Evolutionary conservation across 257 asterid species (phyloP), one percentile per base, ranked within the genome.

Genomic region (Lycium ferocissimum): DNA sequence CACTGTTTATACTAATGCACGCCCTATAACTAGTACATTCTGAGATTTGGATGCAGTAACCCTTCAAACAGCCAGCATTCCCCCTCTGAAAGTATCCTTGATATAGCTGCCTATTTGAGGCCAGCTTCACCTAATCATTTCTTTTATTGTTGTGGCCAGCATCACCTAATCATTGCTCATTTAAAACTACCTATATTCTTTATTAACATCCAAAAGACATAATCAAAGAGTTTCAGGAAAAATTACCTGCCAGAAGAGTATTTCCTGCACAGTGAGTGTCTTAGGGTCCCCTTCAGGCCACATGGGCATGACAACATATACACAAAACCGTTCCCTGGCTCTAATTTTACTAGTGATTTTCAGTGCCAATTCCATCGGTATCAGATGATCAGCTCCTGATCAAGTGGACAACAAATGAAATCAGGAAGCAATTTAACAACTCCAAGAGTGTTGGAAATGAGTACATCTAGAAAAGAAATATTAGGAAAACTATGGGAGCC

Each of bases 281-380:
- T 85, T 91, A 37, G 98, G 98, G 85, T 91, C 94, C 86, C 98
- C 98, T 89, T 95, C 98, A 22, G 98, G 98, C 98, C 98, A 95
- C 98, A 95, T 91, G 76, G 98, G 98, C 85, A 95, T 2, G 53
- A 95, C 90, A 83, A 95, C 85, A 86, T 94, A 95, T 49, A 94
- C 96, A 9, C 96, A 88, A 91, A 95, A 95, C 85, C 95, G 91
- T 87, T 95, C 97, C 45, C 90, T 88, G 38, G 94, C 94, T 91
- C 93, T 90, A 79, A 95, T 95, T 89, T 95, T 95, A 86, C 95
- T 91, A 47, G 93, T 91, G 85, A 94, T 92, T 89, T 94, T 94
- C 91, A 91, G 71, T 12, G 93, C 90, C 89, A 95, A 89, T 89
- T 94, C 98, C 95, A 93, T 89, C 51, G 97, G 98, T 75, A 95